phyloP scores from a whole-genome alignment of 345 rosid species.

The Erodium maritimum region DNA sequence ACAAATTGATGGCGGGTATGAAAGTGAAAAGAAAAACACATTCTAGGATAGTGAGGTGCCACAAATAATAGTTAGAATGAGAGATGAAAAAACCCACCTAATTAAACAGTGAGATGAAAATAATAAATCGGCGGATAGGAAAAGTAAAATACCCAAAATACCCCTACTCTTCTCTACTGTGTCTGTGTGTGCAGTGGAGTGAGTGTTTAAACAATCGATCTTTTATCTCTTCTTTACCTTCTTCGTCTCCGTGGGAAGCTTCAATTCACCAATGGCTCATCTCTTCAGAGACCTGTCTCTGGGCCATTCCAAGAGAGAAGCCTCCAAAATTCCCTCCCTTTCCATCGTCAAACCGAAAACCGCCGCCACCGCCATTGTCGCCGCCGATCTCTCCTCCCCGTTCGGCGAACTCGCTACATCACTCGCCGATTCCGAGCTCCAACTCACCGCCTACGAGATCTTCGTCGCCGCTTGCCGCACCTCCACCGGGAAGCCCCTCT shows the following conservation, averaged over 20 bases:
- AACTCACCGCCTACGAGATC: constrained; percentile 81
- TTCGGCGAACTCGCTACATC: constrained; percentile 58
- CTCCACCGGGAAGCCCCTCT: constrained; percentile 63
- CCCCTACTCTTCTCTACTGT: too few relatives aligned
- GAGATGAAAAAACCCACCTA: too few relatives aligned
- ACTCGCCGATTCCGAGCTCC: constrained; percentile 75
- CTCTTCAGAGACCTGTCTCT: constrained; percentile 90
- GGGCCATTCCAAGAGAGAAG: constrained; percentile 74
- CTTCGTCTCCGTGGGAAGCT: constrained; percentile 9
- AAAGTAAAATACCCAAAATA: too few relatives aligned
- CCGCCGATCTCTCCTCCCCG: constrained; percentile 61
- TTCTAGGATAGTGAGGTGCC: too few relatives aligned
- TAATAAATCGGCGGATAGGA: too few relatives aligned
- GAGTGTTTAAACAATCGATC: constrained; percentile 3
- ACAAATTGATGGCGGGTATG: too few relatives aligned
- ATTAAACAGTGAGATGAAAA: too few relatives aligned
- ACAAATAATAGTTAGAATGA: too few relatives aligned
- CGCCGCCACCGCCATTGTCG: constrained; percentile 16
- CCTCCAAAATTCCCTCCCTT: constrained; percentile 20
- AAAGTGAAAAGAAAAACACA: too few relatives aligned
- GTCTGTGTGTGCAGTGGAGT: too few relatives aligned
- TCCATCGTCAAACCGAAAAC: constrained; percentile 5
- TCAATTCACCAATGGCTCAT: constrained; percentile 52
- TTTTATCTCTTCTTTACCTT: constrained; percentile 2
- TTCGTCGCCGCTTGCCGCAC: constrained; percentile 80